Conservation (phyloP, 352 stramenopile species). For the Nothophytophthora sp. region DNA sequence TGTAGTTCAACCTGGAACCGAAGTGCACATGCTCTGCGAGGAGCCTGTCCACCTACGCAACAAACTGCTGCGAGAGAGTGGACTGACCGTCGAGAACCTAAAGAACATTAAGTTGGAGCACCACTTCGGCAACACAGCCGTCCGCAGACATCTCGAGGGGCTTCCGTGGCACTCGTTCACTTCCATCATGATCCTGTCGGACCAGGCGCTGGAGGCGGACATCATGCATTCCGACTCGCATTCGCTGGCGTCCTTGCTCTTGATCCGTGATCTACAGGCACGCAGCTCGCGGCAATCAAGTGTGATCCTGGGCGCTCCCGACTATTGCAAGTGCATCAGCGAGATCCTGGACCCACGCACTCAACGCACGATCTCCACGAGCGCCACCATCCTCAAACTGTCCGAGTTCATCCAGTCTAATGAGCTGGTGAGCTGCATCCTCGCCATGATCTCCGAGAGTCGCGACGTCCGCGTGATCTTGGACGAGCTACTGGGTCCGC, state of each 20-base stretch:
- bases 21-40: conserved; percentile 74
- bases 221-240: conserved; percentile 80
- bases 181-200: conserved; percentile 72
- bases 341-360: conserved; percentile 81
- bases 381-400: conserved; percentile 48
- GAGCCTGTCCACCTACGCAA: conserved; percentile 51
- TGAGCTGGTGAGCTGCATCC: conserved; percentile 66
- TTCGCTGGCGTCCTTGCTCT: conserved; percentile 68
- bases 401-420: conserved; percentile 87
- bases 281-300: not conserved
- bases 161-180: conserved; percentile 61
- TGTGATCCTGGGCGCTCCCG: not conserved
- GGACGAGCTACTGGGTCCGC: conserved; percentile 57
- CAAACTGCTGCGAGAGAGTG: conserved; percentile 48
- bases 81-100: conserved; percentile 42
- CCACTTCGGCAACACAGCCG: conserved; percentile 63
- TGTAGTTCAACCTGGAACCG: conserved; percentile 42
- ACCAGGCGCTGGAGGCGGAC: conserved; percentile 57
- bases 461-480: conserved; percentile 70
- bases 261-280: conserved; percentile 70
- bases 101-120: conserved; percentile 59
- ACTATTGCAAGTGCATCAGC: conserved; percentile 62
- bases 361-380: conserved; percentile 67
- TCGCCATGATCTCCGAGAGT: conserved; percentile 83
- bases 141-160: conserved; percentile 54